These are phyloP conservation scores for Irpex rosettiformis DNA, from an alignment of 1,284 basidiomycete genomes.

Conservation along the genomic window DNA sequence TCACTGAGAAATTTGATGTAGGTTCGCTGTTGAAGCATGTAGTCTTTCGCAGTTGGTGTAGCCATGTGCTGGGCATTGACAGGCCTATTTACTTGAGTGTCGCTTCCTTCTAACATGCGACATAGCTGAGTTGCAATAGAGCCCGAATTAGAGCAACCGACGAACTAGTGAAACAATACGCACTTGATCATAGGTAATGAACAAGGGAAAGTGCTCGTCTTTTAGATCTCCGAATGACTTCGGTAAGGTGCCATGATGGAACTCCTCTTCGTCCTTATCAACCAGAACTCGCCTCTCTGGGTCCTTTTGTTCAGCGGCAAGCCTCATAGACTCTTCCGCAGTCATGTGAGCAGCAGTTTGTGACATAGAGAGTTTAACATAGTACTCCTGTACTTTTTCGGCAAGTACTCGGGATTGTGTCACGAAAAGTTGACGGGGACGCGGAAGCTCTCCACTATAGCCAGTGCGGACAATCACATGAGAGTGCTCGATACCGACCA, in stretches of 20 bases:
- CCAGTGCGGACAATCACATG: constrained; percentile 25
- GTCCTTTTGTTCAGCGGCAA: constrained; percentile 22
- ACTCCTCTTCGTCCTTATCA: constrained; percentile 46
- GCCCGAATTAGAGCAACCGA: neutral
- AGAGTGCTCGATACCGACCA: constrained; percentile 58
- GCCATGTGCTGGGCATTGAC: neutral
- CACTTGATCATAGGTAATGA: constrained; percentile 64
- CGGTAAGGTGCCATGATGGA: constrained; percentile 47
- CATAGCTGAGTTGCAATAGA: constrained; percentile 33
- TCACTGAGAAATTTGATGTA: constrained; percentile 47
- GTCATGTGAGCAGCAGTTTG: constrained; percentile 38
- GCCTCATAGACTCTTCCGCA: constrained; percentile 32
- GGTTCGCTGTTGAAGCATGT: constrained; percentile 27
- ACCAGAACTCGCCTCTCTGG: constrained; percentile 35
- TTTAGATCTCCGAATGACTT: constrained; percentile 51
- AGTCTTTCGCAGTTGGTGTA: constrained; percentile 16
- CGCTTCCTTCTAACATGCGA: constrained; percentile 39
- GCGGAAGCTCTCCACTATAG: constrained; percentile 21
- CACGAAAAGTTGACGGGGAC: constrained; percentile 67
- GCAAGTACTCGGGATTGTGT: constrained; percentile 67
- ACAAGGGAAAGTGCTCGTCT: constrained; percentile 68
- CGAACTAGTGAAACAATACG: constrained; percentile 9
- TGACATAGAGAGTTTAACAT: constrained; percentile 47
- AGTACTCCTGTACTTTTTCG: constrained; percentile 67
- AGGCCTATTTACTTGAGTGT: constrained; percentile 12